A percentile compares a stretch with the other conserved stretches of the same genome.
Conservation (phyloP, 805 yeast genomes). For the Kazachstania viticola region DNA sequence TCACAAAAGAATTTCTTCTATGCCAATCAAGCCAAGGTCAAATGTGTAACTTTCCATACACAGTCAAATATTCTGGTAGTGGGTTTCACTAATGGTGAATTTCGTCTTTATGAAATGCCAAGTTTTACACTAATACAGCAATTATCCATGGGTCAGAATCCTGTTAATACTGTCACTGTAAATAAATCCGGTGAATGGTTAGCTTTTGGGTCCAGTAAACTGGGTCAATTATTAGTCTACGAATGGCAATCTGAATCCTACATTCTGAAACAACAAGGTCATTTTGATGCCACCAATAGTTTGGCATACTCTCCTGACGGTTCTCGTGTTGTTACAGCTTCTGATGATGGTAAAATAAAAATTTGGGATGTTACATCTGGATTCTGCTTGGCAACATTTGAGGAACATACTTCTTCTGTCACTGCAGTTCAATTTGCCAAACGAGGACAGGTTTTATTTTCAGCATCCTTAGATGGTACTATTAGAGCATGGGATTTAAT, state of each 20-base stretch:
- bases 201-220: conserved; percentile 80
- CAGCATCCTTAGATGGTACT: conserved; percentile 91
- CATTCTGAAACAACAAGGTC: conserved; percentile 92
- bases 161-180: conserved; percentile 70
- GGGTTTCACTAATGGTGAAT: conserved; percentile 84
- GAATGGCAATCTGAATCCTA: conserved; percentile 99
- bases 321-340: conserved; percentile 78
- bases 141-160: conserved; percentile 82
- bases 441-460: conserved; percentile 80
- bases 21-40: conserved; percentile 51
- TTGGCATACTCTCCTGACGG: conserved; percentile 92
- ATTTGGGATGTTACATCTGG: conserved; percentile 94
- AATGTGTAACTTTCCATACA: conserved; percentile 78
- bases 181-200: conserved; percentile 92
- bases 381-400: conserved; percentile 83
- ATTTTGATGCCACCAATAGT: conserved; percentile 80
- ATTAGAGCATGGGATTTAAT: conserved; percentile 95
- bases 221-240: conserved; percentile 92
- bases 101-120: conserved; percentile 82
- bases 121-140: conserved; percentile 72
- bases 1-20: conserved; percentile 63
- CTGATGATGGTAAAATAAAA: conserved; percentile 94
- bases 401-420: conserved; percentile 82
- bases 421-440: conserved; percentile 82
- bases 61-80: conserved; percentile 61